Evolutionary conservation across 306 rosid genomes (phyloP).

Genomic region (Styphnolobium japonicum): DNA sequence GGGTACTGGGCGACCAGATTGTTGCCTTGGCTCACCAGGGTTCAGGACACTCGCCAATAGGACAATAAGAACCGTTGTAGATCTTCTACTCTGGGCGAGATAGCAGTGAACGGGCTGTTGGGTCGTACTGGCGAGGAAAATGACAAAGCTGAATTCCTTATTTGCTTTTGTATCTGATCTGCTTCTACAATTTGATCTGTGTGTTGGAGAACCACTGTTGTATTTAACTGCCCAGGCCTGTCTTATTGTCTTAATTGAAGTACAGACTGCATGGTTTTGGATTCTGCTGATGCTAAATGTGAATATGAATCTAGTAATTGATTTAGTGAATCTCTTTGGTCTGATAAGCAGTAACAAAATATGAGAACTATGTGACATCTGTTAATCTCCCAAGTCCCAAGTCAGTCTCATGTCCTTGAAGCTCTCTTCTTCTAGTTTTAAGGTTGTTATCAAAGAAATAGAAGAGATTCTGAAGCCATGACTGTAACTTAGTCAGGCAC

Average conservation of each 20-base stretch:
- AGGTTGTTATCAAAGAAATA: no score
- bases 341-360: background rate
- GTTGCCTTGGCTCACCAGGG: background rate
- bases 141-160: background rate
- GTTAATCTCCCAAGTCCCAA: background rate
- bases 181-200: background rate
- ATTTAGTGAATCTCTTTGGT: background rate
- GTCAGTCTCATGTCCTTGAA: background rate
- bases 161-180: background rate
- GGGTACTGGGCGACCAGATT: background rate
- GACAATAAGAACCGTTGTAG: background rate
- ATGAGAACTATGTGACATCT: background rate
- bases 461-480: no score
- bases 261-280: background rate
- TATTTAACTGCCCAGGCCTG: background rate
- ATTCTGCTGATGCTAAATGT: constrained; percentile 3
- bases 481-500: no score
- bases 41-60: background rate
- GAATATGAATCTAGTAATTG: background rate
- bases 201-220: background rate
- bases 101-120: background rate
- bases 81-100: background rate
- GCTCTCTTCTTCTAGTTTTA: background rate
- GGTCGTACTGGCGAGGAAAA: background rate
- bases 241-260: background rate